Base-by-base conservation (phyloP, 306 rosid genomes). In the Gleditsia sinensis region DNA sequence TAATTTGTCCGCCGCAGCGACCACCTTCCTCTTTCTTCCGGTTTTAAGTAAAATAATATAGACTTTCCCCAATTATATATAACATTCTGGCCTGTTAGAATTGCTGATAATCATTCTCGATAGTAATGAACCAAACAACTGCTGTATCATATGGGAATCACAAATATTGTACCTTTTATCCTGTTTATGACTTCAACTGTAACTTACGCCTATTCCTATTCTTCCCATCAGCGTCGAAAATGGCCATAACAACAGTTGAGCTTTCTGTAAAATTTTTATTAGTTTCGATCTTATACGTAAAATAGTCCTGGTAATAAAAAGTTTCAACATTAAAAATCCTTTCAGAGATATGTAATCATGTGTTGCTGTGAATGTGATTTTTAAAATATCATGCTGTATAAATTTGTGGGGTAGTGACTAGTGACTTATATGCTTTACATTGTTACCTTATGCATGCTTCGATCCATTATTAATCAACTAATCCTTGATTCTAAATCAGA, bases 401-500 rank as follows among this genome's bases (percentile, higher is more conserved):
- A 61, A 24, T 20, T 63, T 20, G 1, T 64, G 27, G 7, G 1
- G 19, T 49, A 24, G 24, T 49, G n/a, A n/a, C n/a, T 19, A 6
- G 23, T 3, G 6, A 23, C 17, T 42, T 40, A 21, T 64, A 14
- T 39, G 51, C 32, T 13, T 20, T 20, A 37, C 32, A 37, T 37
- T 3, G 39, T 39, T 27, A 39, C 34, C 20, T 20, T 40, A 39
- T 39, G 50, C 50, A 11, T 45, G 20, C 9, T 16, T 37, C 11
- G 33, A 8, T 39, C 12, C 9, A 7, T 64, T 3, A 13, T 34
- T 58, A 34, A 28, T 13, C 20, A 48, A 19, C 20, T 62, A 20
- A 34, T 61, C 30, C 21, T 19, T 10, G 50, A 42, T 32, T 40
- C 14, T 28, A 7, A 74, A 67, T 66, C 88, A 88, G 96, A 89